Evolutionary conservation across 768 basidiomycete genomes (phyloP), one percentile per base, ranked within the genome.

Genomic region (Pulveroboletus ravenelii): DNA sequence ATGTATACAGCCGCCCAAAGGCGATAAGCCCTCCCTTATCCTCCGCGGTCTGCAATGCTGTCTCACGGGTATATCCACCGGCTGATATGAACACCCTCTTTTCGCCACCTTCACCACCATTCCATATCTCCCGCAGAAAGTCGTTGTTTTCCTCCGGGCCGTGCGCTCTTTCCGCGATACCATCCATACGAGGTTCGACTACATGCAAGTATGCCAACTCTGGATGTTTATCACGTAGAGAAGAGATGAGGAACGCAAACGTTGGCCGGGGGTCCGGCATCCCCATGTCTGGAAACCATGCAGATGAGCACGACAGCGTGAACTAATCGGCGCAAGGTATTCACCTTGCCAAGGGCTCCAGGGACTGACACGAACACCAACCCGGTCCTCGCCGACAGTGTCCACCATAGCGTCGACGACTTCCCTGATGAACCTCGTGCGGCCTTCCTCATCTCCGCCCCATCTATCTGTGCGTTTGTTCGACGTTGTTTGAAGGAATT

Each of bases 381-480:
- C 73, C n/a, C 72, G 72, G 20, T 79, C 74, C 25, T 70, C 62
- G 0, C 87, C 86, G 34, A 87, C 65, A 1, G 77, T 76, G 0
- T 72, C 61, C 3, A 67, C 69, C 1, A 86, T 66, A 2, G 78
- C 80, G 32, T 78, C 72, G 7, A 80, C 61, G 35, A 85, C 69
- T 51, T 84, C 80, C 6, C 84, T 66, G 0, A 65, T 59, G 61
- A 89, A 87, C 25, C 78, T 71, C 1, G 73, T 69, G 6, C 88
- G 72, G 49, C 77, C 78, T 62, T 84, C 78, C 27, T 87, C 66
- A 40, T 75, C 77, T 2, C 88, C 87, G 0, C 87, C 87, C 62
- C 84, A 90, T 40, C 74, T 68, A 61, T 88, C 85, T 7, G 75
- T 79, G 14, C 84, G 74, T 5, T 73, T 58, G 64, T 87, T 87